Evolutionary conservation across 495 filamentous ascomycete genomes (phyloP), one percentile per base, ranked within the genome.

Genomic region (Xylaria intraflava): DNA sequence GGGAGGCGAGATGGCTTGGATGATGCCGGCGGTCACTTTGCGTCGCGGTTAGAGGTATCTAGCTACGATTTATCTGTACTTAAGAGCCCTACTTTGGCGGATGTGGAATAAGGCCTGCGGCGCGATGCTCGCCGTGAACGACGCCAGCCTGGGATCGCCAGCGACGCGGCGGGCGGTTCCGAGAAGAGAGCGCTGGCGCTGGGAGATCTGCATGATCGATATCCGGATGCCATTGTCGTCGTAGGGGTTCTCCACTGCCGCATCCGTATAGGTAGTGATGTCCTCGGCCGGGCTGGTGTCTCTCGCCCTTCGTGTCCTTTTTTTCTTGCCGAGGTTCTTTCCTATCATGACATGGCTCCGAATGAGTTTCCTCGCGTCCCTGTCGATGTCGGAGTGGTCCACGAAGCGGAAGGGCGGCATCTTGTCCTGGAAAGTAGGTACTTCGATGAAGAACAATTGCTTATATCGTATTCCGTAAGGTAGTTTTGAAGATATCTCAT

Each of bases 271-370:
- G 23, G 16, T 41, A 24, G 39, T 23, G 27, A 11, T 23, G 24
- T n/a, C 17, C 39, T 41, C n/a, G n/a, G 27, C 23, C 10, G 39
- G 20, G 2, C n/a, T 27, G 29, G 9, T n/a, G 19, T 23, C 36
- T 43, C 36, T 42, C 43, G 29, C 26, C 27, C 27, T 51, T 40
- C 14, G 26, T 7, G 54, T 7, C 20, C 40, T 44, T 35, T 44
- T 35, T 29, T 14, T 46, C 44, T 62, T 65, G 24, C 65, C 65
- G 19, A 29, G 35, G 55, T 65, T 68, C 33, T 65, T 62, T 26
- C 65, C 62, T 51, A 55, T 67, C 65, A 65, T 68, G 19, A 65
- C 65, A 61, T 68, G 65, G 19, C 62, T 56, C 17, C 65, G 60
- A 23, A 64, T 64, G 7, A 31, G 49, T 31, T 59, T 60, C 35